Evolutionary conservation across 768 basidiomycete species (phyloP), one percentile per base, ranked within the genome.

Genomic region (Panaeolus papilionaceus): DNA sequence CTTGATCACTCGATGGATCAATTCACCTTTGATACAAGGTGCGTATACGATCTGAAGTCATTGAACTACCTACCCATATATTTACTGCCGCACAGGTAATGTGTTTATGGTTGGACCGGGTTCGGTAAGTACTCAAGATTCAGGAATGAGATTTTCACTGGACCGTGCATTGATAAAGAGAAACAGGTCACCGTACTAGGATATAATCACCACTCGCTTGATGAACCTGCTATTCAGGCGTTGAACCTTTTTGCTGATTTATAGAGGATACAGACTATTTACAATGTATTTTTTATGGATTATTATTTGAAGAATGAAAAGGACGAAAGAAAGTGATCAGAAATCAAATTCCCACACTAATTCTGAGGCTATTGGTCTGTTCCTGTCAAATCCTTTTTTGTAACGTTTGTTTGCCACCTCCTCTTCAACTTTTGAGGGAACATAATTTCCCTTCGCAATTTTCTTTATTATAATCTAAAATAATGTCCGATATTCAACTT

Each of bases 21-120:
- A 70, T 10, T 74, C 75, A 39, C 72, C 71, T 3, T 69, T 77
- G 23, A 69, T 68, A 64, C 75, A 79, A 62, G 81, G 81, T 81
- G 65, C 67, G 64, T 65, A 11, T 44, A 51, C 23, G 20, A 47
- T 51, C 12, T 58, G 23, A n/a, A 51, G 10, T 3, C 16, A 23
- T 39, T 28, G 28, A 18, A 38, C 61, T n/a, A 38, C 49, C 37
- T 61, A 38, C 49, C 40, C 65, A 20, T 63, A 38, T 20, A 11
- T 18, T 33, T 38, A n/a, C 23, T 62, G 45, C 51, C 28, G 51
- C 40, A 16, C 71, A 91, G 91, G 91, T 14, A 89, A 89, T 2
- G 89, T 90, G 76, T 93, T 95, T 78, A 91, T 91, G 66, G 89
- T 94, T n/a, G 93, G 93, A 74, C 89, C 94, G 12, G 92, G 90